Conservation (phyloP, 116 monocot species). For the Trichopus zeylanicus region DNA sequence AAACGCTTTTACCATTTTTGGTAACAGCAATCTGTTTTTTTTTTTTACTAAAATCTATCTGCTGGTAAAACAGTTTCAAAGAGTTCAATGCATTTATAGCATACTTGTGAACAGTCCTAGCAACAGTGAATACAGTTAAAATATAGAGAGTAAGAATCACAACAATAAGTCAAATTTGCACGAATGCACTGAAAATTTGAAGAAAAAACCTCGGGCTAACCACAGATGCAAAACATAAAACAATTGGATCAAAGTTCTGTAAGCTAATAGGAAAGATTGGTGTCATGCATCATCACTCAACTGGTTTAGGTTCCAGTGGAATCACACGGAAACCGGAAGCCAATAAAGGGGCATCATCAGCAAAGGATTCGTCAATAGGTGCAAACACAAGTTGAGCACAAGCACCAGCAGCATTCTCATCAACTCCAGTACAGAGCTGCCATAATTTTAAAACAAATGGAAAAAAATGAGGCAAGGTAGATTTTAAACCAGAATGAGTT, state of each 20-base stretch:
- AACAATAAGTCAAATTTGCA: no score
- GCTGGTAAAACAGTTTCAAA: no score
- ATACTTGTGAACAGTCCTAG: no score
- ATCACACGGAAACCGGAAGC: constrained; percentile 96
- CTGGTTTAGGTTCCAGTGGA: constrained; percentile 75
- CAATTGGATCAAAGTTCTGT: no score
- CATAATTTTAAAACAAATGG: background rate
- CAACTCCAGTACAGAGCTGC: constrained; percentile 86
- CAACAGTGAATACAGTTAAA: no score
- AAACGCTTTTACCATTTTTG: no score
- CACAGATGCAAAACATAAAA: background rate
- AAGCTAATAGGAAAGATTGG: background rate
- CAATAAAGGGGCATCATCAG: constrained; percentile 75
- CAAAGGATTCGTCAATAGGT: constrained; percentile 81
- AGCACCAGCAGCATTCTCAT: constrained; percentile 60
- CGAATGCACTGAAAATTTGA: no score
- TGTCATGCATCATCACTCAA: constrained; percentile 11
- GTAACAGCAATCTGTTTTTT: no score
- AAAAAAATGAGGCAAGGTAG: background rate
- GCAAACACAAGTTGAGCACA: constrained; percentile 97
- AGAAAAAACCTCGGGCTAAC: no score
- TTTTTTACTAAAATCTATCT: no score
- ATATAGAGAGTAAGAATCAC: no score
- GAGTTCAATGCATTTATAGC: no score
- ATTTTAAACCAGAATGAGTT: background rate